Conservation (phyloP, 2,329 filamentous ascomycete species). For the Penicillium aurantiogriseum region DNA sequence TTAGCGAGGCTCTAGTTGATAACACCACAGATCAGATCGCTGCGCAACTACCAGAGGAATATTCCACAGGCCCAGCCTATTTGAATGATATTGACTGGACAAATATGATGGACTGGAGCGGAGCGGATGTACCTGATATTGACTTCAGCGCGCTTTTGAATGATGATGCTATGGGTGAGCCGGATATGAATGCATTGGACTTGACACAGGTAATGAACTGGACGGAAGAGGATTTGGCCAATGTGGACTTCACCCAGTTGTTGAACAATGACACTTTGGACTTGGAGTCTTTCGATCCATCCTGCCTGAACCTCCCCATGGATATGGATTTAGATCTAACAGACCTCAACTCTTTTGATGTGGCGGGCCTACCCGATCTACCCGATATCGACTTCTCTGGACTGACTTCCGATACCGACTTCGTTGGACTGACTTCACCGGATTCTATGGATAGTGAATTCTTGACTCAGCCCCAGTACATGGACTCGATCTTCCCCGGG, state of each 20-base stretch:
- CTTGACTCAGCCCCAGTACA: neutral
- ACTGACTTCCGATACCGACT: neutral
- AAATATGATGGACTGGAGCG: neutral
- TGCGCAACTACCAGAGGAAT: neutral
- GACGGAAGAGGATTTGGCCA: neutral
- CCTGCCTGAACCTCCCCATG: neutral
- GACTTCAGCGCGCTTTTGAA: neutral
- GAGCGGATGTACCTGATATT: neutral
- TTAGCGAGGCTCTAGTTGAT: neutral
- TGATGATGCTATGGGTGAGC: neutral
- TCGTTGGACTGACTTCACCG: neutral
- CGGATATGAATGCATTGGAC: neutral
- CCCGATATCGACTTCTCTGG: neutral
- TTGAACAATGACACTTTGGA: neutral
- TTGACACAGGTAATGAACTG: neutral
- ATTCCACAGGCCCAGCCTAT: neutral
- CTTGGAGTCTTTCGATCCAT: neutral
- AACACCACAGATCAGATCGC: neutral
- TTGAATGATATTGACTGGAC: neutral
- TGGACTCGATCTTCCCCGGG: neutral
- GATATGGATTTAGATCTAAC: neutral
- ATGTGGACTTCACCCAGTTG: neutral
- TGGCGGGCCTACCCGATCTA: neutral
- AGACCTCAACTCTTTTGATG: neutral
- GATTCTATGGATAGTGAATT: neutral